Conservation (phyloP, 768 basidiomycete species). For the Favolaschia claudopus region DNA sequence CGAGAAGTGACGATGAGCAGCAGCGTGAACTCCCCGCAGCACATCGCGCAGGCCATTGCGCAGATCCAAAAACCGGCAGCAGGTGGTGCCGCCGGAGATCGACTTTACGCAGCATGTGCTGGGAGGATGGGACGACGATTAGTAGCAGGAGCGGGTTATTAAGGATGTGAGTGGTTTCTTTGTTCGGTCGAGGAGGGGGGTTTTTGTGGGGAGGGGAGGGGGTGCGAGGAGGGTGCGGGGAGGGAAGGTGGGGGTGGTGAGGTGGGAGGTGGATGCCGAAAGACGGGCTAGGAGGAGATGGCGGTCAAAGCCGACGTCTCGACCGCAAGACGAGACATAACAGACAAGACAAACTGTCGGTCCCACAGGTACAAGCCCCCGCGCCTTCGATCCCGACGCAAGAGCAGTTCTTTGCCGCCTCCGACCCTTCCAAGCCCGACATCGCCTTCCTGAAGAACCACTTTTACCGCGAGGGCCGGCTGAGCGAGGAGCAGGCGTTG, state of each 20-base stretch:
- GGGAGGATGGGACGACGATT: slow-evolving; percentile 90
- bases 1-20: slow-evolving; percentile 23
- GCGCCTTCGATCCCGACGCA: slow-evolving; percentile 92
- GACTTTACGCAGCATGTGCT: slow-evolving; percentile 93
- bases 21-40: slow-evolving; percentile 38
- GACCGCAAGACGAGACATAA: too few species aligned
- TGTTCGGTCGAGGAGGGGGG: too few species aligned
- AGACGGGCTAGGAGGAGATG: too few species aligned
- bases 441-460: slow-evolving; percentile 98
- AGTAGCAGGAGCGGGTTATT: slow-evolving; percentile 95
- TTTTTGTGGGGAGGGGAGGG: too few species aligned
- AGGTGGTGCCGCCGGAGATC: slow-evolving; percentile 67
- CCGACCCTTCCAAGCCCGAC: slow-evolving; percentile 90
- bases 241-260: too few species aligned
- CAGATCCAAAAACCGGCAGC: slow-evolving; percentile 59
- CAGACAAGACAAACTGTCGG: too few species aligned
- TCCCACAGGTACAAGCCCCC: slow-evolving; percentile 95
- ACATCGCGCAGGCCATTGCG: slow-evolving; percentile 71
- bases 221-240: too few species aligned
- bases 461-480: slow-evolving; percentile 94
- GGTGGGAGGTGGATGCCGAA: too few species aligned
- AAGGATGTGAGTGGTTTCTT: slow-evolving; percentile 79
- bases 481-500: slow-evolving; percentile 94
- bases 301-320: too few species aligned
- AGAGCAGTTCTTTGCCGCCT: slow-evolving; percentile 85